Conservation (phyloP, 2,329 filamentous ascomycete species). For the Aschersonia sp. region DNA sequence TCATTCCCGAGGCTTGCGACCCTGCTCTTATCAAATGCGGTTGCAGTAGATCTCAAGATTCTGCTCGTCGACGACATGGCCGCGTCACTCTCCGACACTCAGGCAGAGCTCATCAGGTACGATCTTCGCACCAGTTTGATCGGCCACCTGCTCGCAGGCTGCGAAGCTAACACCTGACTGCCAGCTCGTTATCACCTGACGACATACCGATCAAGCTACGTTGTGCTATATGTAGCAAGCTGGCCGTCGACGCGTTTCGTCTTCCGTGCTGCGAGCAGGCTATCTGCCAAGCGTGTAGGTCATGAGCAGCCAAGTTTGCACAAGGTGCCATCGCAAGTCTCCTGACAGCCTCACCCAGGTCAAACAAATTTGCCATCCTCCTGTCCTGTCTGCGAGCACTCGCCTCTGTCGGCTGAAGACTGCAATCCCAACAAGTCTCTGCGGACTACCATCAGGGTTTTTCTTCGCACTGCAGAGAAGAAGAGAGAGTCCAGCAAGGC, state of each 20-base stretch:
- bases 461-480: conserved; percentile 81
- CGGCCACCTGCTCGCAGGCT: neutral
- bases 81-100: conserved; percentile 29
- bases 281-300: conserved; percentile 73
- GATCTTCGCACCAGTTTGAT: neutral
- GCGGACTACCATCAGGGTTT: conserved; percentile 85
- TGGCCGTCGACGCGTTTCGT: conserved; percentile 81
- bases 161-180: conserved; percentile 3
- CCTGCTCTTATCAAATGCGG: conserved; percentile 4
- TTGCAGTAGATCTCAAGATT: conserved; percentile 3
- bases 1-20: neutral
- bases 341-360: conserved; percentile 32
- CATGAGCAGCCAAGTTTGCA: neutral
- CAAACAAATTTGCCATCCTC: conserved; percentile 61
- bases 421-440: conserved; percentile 82
- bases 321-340: neutral
- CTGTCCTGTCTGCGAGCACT: conserved; percentile 89
- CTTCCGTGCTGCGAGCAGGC: conserved; percentile 90
- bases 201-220: conserved; percentile 93
- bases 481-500: conserved; percentile 56
- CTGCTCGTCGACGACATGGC: conserved; percentile 17
- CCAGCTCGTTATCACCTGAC: conserved; percentile 60
- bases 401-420: conserved; percentile 69
- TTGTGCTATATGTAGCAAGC: conserved; percentile 83
- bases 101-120: conserved; percentile 45